phyloP scores from a whole-genome alignment of 2,329 filamentous ascomycete species.

The Biscogniauxia sp. region DNA sequence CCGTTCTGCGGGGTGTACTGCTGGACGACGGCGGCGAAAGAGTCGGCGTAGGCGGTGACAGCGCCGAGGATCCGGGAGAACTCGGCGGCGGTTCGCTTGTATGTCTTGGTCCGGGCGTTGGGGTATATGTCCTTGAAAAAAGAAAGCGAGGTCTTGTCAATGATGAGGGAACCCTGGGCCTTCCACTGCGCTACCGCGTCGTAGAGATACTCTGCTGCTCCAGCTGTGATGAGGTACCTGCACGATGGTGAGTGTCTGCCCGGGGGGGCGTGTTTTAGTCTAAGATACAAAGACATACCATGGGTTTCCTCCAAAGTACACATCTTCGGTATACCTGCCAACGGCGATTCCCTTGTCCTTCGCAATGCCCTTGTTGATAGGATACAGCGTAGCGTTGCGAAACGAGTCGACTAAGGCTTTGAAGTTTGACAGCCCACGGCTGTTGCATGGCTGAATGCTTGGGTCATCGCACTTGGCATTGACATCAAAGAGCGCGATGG shows the following conservation, averaged over 20 bases:
- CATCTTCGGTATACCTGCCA: constrained; percentile 50
- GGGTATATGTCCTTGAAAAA: constrained; percentile 55
- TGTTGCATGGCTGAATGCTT: constrained; percentile 57
- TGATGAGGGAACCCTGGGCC: constrained; percentile 42
- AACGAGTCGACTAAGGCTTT: constrained; percentile 56
- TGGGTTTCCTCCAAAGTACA: constrained; percentile 56
- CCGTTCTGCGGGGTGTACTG: constrained; percentile 48
- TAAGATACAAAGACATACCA: constrained; percentile 36
- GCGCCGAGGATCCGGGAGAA: constrained; percentile 45
- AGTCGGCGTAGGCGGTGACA: constrained; percentile 53
- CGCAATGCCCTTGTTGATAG: constrained; percentile 48
- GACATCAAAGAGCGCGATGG: constrained; percentile 50
- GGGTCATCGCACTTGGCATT: constrained; percentile 47
- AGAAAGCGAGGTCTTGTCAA: constrained; percentile 49
- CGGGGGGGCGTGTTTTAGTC: background rate
- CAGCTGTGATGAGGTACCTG: constrained; percentile 50
- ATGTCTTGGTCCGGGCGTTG: constrained; percentile 46
- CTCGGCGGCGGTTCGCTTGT: constrained; percentile 30
- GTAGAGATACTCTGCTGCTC: constrained; percentile 58
- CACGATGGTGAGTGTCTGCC: constrained; percentile 1
- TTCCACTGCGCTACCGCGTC: constrained; percentile 55
- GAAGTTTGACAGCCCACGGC: constrained; percentile 51
- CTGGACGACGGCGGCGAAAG: constrained; percentile 47
- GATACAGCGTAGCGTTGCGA: constrained; percentile 45
- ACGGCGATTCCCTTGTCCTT: constrained; percentile 42